These are phyloP conservation scores for Agaricus blazei DNA, from an alignment of 768 basidiomycete genomes.

Conservation along the genomic window DNA sequence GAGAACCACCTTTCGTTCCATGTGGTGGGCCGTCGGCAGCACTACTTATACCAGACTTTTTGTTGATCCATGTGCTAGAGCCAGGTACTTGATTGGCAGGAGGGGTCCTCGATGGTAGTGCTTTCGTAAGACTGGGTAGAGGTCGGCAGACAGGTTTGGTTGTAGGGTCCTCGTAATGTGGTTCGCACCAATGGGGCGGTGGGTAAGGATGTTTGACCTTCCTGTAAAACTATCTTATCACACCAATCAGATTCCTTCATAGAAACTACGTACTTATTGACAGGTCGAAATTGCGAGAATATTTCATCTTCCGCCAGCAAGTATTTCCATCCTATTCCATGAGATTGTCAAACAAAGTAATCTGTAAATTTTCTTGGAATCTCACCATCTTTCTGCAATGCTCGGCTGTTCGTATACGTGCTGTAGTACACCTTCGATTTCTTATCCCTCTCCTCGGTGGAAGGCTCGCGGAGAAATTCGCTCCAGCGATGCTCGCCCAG, in stretches of 20 bases:
- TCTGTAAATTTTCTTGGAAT: background rate
- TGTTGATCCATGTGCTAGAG: conserved; percentile 1
- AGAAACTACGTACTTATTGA: conserved; percentile 23
- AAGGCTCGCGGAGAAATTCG: conserved; percentile 37
- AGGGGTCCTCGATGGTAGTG: conserved; percentile 6
- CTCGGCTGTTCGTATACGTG: conserved; percentile 34
- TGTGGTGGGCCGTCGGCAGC: background rate
- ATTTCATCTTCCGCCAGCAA: conserved; percentile 36
- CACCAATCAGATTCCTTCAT: background rate
- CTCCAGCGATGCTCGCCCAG: conserved; percentile 50
- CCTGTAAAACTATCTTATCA: background rate
- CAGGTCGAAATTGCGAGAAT: conserved; percentile 34
- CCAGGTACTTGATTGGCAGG: conserved; percentile 6
- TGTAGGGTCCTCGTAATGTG: conserved; percentile 11
- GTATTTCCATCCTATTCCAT: conserved; percentile 43
- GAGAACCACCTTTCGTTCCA: background rate
- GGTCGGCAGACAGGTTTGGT: conserved; percentile 12
- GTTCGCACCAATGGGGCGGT: conserved; percentile 10
- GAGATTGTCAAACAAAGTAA: background rate
- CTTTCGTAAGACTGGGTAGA: conserved; percentile 9
- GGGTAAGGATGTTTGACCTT: conserved; percentile 15
- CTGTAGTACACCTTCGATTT: conserved; percentile 39
- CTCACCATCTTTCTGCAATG: conserved; percentile 47
- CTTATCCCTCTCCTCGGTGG: conserved; percentile 28
- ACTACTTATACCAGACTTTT: background rate